A percentile compares a stretch with the other conserved stretches of the same genome.
Conservation (phyloP, 1,139 yeast species). For the Hanseniaspora uvarum region DNA sequence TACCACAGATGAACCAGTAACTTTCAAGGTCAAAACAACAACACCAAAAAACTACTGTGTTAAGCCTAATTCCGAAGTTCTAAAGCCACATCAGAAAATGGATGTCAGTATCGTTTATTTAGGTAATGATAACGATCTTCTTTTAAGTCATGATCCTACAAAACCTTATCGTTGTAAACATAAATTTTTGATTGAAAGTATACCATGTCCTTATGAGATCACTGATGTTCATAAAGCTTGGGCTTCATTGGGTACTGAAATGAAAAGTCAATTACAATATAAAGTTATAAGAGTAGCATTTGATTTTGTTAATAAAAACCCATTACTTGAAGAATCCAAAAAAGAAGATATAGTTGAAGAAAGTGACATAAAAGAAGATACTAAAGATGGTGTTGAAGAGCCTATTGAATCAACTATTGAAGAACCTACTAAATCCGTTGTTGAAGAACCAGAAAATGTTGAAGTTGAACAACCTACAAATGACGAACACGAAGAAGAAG, state of each 20-base stretch:
- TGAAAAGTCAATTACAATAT: slow-evolving; percentile 50
- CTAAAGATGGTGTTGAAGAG: slow-evolving; percentile 13
- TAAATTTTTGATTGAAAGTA: slow-evolving; percentile 79
- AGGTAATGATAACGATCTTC: slow-evolving; percentile 68
- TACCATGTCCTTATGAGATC: slow-evolving; percentile 56
- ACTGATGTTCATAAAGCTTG: slow-evolving; percentile 63
- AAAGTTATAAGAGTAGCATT: slow-evolving; percentile 74
- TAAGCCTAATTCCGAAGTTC: slow-evolving; percentile 81
- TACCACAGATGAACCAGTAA: slow-evolving; percentile 49
- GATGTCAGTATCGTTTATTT: slow-evolving; percentile 77
- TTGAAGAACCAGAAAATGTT: background rate
- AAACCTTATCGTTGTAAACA: slow-evolving; percentile 51
- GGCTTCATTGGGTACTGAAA: slow-evolving; percentile 56
- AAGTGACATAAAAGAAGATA: slow-evolving; percentile 7
- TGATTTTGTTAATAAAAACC: slow-evolving; percentile 24
- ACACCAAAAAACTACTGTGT: slow-evolving; percentile 95
- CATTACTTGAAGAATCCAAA: background rate
- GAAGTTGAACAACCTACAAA: background rate
- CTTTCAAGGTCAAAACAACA: slow-evolving; percentile 95
- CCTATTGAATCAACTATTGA: too few relatives aligned
- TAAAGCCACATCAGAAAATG: slow-evolving; percentile 62
- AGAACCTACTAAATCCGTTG: too few relatives aligned
- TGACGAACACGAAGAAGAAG: slow-evolving; percentile 16
- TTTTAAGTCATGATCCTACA: slow-evolving; percentile 35
- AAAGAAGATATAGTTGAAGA: slow-evolving; percentile 9